Evolutionary conservation across 78 protist genomes (phyloP), one percentile per base, ranked within the genome.

Genomic region (Planoprotostelium fungivorum): DNA sequence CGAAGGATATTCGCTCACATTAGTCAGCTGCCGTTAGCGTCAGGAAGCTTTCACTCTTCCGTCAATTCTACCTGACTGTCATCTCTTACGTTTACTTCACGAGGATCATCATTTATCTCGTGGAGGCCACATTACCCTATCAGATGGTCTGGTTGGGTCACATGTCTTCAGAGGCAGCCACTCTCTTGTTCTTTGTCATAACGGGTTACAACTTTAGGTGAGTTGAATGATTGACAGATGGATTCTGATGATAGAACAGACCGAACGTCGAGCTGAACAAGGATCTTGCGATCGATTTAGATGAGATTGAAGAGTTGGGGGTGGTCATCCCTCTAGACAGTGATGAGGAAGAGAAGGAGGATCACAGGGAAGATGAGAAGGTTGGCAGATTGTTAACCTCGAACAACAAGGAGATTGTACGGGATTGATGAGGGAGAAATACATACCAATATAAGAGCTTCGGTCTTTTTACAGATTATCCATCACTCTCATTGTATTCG

Each of bases 41-140:
- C 35, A 91, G 38, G 38, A 92, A 94, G 36, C 88, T 97, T 34
- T 87, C 84, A 36, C 85, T 91, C 63, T 96, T 97, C 87, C 94
- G 96, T 51, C 92, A 91, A 38, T 96, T 96, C 88, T 97, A 97
- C 93, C 51, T 95, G 38, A 29, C 90, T 29, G 95, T 94, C 31
- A 73, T 97, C 37, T 91, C 89, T 10, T 96, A 91, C 91, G 38
- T 95, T 25, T 97, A 97, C 91, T 95, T 97, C 87, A 95, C 98
- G 34, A 87, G 98, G 29, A 93, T 97, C 86, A 51, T 96, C 38
- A 63, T 95, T 36, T 35, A 39, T 38, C 87, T 96, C 38, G 38
- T 97, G 34, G 88, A 88, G 89, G 38, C 93, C 37, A 63, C 95
- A 25, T 89, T 97, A 16, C 95, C 95, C 38, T 95, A 34, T 87